Evolutionary conservation across 176 grass and related monocot species (phyloP).

Genomic region (Phoenix dactylifera): DNA sequence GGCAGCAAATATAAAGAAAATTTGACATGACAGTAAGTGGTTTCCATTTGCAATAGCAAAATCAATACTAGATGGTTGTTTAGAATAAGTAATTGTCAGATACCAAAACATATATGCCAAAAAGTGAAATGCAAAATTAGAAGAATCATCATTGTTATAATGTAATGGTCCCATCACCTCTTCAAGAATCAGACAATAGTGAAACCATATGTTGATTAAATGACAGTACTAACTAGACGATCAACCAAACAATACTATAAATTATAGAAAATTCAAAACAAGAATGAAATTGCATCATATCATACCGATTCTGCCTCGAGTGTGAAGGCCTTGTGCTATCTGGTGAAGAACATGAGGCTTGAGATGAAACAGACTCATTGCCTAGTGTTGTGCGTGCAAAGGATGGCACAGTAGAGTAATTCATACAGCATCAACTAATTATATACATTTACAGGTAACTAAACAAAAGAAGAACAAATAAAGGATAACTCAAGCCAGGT

Average conservation of each 20-base stretch:
- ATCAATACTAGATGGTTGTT: too few relatives aligned
- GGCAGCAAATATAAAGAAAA: too few relatives aligned
- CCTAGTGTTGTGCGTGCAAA: slow-evolving; percentile 6
- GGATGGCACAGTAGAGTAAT: background rate
- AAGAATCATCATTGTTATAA: too few relatives aligned
- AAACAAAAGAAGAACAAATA: background rate
- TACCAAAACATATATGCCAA: too few relatives aligned
- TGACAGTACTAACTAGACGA: background rate
- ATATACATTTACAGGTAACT: slow-evolving; percentile 3
- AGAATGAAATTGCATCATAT: background rate
- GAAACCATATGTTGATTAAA: too few relatives aligned
- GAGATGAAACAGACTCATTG: slow-evolving; percentile 27
- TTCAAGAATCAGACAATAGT: too few relatives aligned
- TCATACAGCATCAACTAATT: slow-evolving; percentile 23
- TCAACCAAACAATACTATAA: background rate
- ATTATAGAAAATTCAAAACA: background rate
- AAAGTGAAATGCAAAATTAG: too few relatives aligned
- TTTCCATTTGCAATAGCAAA: too few relatives aligned
- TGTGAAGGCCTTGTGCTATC: slow-evolving; percentile 18
- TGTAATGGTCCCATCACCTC: too few relatives aligned
- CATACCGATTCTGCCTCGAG: slow-evolving; percentile 18
- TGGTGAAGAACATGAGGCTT: slow-evolving; percentile 14
- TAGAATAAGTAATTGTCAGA: too few relatives aligned
- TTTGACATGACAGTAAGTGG: too few relatives aligned
- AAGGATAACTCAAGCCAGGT: background rate